Conservation (phyloP, 2,329 filamentous ascomycete species). For the Diaporthe nobilis region DNA sequence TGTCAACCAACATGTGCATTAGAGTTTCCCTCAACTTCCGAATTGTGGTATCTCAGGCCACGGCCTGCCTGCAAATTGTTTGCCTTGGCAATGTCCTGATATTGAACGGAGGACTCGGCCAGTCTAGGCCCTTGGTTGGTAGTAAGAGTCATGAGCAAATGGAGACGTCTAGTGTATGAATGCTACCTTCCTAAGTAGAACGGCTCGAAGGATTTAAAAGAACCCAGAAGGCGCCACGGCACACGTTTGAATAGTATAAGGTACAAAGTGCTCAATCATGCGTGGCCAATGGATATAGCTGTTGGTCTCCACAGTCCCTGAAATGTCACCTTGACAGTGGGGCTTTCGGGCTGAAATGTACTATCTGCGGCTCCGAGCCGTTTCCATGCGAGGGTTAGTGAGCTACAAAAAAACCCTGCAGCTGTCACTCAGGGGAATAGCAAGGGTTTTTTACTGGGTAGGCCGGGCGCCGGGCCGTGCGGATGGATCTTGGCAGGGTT, state of each 20-base stretch:
- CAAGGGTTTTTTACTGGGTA: background rate
- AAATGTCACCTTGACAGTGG: conserved; percentile 1
- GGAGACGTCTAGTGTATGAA: background rate
- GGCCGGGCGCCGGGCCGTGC: conserved; percentile 3
- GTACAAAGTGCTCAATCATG: background rate
- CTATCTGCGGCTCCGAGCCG: conserved; percentile 1
- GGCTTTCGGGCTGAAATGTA: background rate
- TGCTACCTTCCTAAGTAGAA: conserved; percentile 2
- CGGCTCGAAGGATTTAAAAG: background rate
- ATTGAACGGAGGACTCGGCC: background rate
- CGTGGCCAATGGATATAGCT: background rate
- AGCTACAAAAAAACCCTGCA: background rate
- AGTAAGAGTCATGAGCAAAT: background rate
- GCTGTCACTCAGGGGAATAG: background rate
- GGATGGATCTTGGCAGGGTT: conserved; percentile 1
- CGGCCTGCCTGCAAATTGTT: background rate
- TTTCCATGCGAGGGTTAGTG: background rate
- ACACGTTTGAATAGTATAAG: conserved; percentile 1
- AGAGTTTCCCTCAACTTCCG: background rate
- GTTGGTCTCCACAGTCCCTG: conserved; percentile 1
- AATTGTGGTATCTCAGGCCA: background rate
- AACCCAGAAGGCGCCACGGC: background rate
- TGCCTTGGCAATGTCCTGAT: background rate
- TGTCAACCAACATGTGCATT: background rate
- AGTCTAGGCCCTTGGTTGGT: background rate